Base-by-base conservation (phyloP, 345 rosid species). In the Ricinus communis region DNA sequence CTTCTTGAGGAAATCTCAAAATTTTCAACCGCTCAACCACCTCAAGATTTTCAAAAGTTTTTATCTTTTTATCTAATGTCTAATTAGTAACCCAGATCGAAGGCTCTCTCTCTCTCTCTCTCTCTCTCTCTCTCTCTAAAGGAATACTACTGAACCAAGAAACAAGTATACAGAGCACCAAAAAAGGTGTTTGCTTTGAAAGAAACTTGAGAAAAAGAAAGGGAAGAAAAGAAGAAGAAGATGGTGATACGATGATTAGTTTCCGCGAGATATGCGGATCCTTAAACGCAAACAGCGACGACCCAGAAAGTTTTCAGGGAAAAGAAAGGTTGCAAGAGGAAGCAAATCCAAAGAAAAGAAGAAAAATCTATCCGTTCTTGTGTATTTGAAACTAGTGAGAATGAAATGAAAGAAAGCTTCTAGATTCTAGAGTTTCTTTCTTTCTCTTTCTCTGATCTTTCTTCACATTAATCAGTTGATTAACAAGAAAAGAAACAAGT, bases 241-340 rank as follows among this genome's bases (percentile, higher is more conserved):
- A 43, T 4, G 22, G 1, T 19, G 22, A 59, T 59, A 45, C 19
- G 24, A n/a, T 65, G 19, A 22, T 46, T 28, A 2, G 41, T 65
- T 65, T 21, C 27, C 11, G 30, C 8, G 70, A 11, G 12, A 33
- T 40, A 21, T 62, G 50, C 66, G 28, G 50, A 62, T 62, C 65
- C 47, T n/a, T 0, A n/a, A 24, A 61, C 5, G n/a, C 36, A 61
- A 61, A 9, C 49, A 40, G 31, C 4, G 21, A 36, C 21, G 66
- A 62, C 47, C 65, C 50, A 62, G 66, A 41, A 62, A 62, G 13
- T 21, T 36, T 40, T 62, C 66, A 30, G 28, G 50, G 50, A 22
- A 40, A 38, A 16, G 1, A 40, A 38, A 30, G 25, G 2, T 33
- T 2, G 38, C n/a, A n/a, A n/a, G n/a, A n/a, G n/a, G n/a, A n/a